Evolutionary conservation across 1,284 basidiomycete genomes (phyloP).

Genomic region (Farysia itapuensis): DNA sequence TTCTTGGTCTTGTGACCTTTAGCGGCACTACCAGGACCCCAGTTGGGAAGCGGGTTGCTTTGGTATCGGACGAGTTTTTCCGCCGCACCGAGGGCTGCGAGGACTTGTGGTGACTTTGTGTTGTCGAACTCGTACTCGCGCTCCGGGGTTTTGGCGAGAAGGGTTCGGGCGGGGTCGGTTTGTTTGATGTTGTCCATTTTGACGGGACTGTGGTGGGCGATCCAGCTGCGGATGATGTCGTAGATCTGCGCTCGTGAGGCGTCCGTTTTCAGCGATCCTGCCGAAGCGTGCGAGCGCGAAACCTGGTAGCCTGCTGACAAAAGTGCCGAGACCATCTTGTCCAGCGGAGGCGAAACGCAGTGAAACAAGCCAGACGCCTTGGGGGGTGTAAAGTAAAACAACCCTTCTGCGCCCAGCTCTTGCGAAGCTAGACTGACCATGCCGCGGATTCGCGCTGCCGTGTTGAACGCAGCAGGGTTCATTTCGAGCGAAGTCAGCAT

Average conservation of each 20-base stretch:
- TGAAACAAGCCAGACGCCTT: constrained; percentile 81
- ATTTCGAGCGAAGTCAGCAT: constrained; percentile 73
- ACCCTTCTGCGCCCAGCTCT: constrained; percentile 68
- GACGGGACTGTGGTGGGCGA: constrained; percentile 70
- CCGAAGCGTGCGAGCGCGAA: constrained; percentile 83
- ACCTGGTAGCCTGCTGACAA: constrained; percentile 81
- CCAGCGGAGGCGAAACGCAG: constrained; percentile 61
- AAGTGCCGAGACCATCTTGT: constrained; percentile 72
- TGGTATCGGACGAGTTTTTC: constrained; percentile 71
- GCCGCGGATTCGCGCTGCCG: constrained; percentile 82
- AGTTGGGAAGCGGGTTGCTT: constrained; percentile 82
- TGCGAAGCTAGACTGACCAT: constrained; percentile 89
- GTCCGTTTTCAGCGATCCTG: constrained; percentile 88
- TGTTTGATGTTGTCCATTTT: constrained; percentile 68
- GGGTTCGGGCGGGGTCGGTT: constrained; percentile 68
- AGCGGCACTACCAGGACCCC: constrained; percentile 72
- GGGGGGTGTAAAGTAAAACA: constrained; percentile 90
- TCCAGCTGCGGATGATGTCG: constrained; percentile 81
- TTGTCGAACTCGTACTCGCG: constrained; percentile 35
- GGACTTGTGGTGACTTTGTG: constrained; percentile 16
- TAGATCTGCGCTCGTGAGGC: constrained; percentile 74
- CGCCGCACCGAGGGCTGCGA: constrained; percentile 12
- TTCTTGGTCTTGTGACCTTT: constrained; percentile 46
- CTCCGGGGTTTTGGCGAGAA: constrained; percentile 67
- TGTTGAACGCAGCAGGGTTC: constrained; percentile 69